Evolutionary conservation across 2,329 filamentous ascomycete species (phyloP).

Genomic region (Stagonosporopsis vannaccii): DNA sequence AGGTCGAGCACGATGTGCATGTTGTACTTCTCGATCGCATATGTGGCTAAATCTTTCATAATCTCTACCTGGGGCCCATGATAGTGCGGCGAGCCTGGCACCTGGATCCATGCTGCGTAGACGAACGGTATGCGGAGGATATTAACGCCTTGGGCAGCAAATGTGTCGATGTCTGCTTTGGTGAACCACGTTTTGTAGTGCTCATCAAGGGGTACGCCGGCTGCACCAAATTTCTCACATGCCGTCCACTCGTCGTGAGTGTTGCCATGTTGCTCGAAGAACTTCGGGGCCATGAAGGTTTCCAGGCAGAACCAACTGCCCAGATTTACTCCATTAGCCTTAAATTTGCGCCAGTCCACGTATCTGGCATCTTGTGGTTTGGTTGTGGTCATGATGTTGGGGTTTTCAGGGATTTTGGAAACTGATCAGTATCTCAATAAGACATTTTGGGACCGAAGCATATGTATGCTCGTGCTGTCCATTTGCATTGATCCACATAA

Average conservation of each 20-base stretch:
- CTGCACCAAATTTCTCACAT: conserved; percentile 38
- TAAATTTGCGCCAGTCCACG: conserved; percentile 16
- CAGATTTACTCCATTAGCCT: conserved; percentile 29
- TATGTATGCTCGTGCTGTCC: background rate
- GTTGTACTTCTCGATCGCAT: conserved; percentile 44
- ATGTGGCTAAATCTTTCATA: conserved; percentile 22
- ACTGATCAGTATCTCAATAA: background rate
- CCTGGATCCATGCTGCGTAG: conserved; percentile 14
- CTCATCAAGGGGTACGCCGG: conserved; percentile 33
- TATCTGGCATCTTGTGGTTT: background rate
- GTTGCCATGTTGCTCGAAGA: conserved; percentile 12
- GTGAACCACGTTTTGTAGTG: conserved; percentile 40
- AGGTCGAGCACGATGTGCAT: conserved; percentile 47
- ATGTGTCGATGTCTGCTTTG: conserved; percentile 8
- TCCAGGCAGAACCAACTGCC: conserved; percentile 39
- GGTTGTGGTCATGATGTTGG: background rate
- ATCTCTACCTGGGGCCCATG: conserved; percentile 2
- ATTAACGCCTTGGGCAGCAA: conserved; percentile 2
- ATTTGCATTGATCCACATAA: background rate
- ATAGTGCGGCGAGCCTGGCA: conserved; percentile 10
- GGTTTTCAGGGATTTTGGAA: background rate
- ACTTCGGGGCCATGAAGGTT: conserved; percentile 7
- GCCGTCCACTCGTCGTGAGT: conserved; percentile 45
- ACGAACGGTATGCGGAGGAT: conserved; percentile 8
- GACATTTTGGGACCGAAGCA: background rate